Conservation (phyloP, 2,329 filamentous ascomycete genomes). For the Fusarium sp. region DNA sequence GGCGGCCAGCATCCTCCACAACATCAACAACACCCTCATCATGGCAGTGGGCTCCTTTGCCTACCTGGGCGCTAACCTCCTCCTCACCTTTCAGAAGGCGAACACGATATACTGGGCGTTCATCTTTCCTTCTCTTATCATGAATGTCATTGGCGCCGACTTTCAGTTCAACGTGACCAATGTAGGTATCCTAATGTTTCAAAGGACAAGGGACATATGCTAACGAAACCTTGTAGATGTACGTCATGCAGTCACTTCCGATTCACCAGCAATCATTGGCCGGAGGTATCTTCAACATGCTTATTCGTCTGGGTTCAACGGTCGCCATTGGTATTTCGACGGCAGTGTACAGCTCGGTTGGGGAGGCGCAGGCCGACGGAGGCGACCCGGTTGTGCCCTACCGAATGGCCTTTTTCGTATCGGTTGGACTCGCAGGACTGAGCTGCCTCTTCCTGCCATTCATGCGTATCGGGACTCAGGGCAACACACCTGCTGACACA, state of each 20-base stretch:
- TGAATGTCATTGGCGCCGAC: slow-evolving; percentile 75
- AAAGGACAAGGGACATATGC: not conserved
- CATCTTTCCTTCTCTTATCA: slow-evolving; percentile 69
- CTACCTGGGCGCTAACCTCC: slow-evolving; percentile 56
- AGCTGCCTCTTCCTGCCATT: slow-evolving; percentile 30
- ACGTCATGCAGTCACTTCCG: slow-evolving; percentile 75
- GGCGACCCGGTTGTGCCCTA: slow-evolving; percentile 25
- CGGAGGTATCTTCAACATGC: slow-evolving; percentile 76
- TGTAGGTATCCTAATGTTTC: slow-evolving; percentile 53
- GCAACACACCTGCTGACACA: slow-evolving; percentile 27
- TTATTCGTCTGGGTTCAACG: slow-evolving; percentile 70
- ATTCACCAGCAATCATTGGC: slow-evolving; percentile 73
- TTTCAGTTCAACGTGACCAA: slow-evolving; percentile 79
- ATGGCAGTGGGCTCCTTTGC: slow-evolving; percentile 59
- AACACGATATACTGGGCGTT: slow-evolving; percentile 74
- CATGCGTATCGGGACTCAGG: slow-evolving; percentile 36
- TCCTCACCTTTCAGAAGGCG: slow-evolving; percentile 68
- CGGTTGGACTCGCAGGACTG: slow-evolving; percentile 34
- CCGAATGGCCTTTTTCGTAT: slow-evolving; percentile 35
- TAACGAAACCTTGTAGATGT: slow-evolving; percentile 64
- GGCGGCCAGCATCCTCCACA: slow-evolving; percentile 70
- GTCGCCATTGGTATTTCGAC: slow-evolving; percentile 72
- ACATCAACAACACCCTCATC: slow-evolving; percentile 72
- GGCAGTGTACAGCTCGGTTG: slow-evolving; percentile 66
- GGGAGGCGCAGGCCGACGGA: slow-evolving; percentile 27